A percentile compares a stretch with the other conserved stretches of the same genome.
phyloP scores from a whole-genome alignment of 306 rosid genomes.

The Citrullus mucosospermus region DNA sequence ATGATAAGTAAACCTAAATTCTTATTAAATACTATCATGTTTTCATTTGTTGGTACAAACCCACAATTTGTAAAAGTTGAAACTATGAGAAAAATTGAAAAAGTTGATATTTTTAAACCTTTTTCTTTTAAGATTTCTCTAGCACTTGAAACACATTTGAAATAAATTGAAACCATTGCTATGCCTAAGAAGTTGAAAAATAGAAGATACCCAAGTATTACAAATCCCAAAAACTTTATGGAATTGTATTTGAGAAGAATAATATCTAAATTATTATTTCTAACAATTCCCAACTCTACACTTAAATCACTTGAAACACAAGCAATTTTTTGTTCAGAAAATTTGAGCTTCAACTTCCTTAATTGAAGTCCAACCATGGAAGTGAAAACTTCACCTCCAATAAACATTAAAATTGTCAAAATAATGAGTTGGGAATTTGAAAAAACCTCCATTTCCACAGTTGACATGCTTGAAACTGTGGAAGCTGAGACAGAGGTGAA shows the following conservation, averaged over 20 bases:
- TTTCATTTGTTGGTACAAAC: slow-evolving; percentile 67
- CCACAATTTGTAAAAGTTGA: slow-evolving; percentile 60
- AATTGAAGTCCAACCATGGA: slow-evolving; percentile 41
- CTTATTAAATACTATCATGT: slow-evolving; percentile 51
- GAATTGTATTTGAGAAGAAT: background rate
- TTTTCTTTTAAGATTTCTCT: background rate
- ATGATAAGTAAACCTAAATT: slow-evolving; percentile 49
- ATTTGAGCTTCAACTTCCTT: background rate
- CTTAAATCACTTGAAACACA: background rate
- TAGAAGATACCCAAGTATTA: background rate
- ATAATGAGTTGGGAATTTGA: slow-evolving; percentile 32
- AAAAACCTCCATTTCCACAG: slow-evolving; percentile 25
- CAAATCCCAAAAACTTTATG: background rate
- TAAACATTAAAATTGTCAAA: slow-evolving; percentile 33
- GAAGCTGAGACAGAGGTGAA: slow-evolving; percentile 68
- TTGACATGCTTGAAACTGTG: slow-evolving; percentile 45
- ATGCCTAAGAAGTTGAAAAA: background rate
- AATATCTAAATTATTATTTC: too few species aligned
- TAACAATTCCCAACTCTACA: background rate
- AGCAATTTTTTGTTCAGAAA: background rate
- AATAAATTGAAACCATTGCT: background rate
- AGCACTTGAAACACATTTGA: background rate
- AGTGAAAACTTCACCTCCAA: slow-evolving; percentile 57
- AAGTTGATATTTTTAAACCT: slow-evolving; percentile 18
- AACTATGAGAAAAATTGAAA: slow-evolving; percentile 35